Percentiles rank a stretch among this genome's conserved stretches.
Conservation (phyloP, 805 yeast species). For the Cyberlindnera mississippiensis region DNA sequence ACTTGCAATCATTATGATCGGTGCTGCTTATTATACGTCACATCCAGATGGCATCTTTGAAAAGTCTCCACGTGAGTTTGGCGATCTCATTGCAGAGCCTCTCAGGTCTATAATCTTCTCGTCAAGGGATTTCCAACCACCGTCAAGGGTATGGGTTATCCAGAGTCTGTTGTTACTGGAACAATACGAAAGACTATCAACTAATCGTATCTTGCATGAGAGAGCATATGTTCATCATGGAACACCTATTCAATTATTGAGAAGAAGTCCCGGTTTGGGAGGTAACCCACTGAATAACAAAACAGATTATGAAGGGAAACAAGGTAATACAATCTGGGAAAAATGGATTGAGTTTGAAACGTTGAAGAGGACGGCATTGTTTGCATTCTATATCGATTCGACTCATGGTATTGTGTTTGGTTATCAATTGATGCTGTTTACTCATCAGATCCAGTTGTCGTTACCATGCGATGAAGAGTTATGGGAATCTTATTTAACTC, state of each 20-base stretch:
- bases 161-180: constrained; percentile 74
- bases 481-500: constrained; percentile 44
- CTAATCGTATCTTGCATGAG: constrained; percentile 69
- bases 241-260: constrained; percentile 70
- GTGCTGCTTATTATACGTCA: constrained; percentile 24
- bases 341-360: constrained; percentile 80
- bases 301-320: constrained; percentile 24
- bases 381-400: constrained; percentile 80
- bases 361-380: constrained; percentile 70
- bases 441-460: constrained; percentile 58
- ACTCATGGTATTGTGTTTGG: constrained; percentile 77
- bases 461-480: constrained; percentile 60
- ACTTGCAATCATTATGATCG: constrained; percentile 44
- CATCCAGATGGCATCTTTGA: constrained; percentile 17
- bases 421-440: constrained; percentile 55
- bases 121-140: constrained; percentile 69
- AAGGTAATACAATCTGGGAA: constrained; percentile 42
- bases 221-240: constrained; percentile 85
- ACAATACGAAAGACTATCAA: constrained; percentile 71
- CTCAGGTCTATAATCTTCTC: constrained; percentile 68
- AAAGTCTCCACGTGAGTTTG: constrained; percentile 24
- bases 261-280: constrained; percentile 74
- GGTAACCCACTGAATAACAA: constrained; percentile 51
- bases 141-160: constrained; percentile 70
- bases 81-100: constrained; percentile 40